These are phyloP conservation scores for Rugiboletus extremiorientalis DNA, from an alignment of 1,284 basidiomycete species.

Conservation along the genomic window DNA sequence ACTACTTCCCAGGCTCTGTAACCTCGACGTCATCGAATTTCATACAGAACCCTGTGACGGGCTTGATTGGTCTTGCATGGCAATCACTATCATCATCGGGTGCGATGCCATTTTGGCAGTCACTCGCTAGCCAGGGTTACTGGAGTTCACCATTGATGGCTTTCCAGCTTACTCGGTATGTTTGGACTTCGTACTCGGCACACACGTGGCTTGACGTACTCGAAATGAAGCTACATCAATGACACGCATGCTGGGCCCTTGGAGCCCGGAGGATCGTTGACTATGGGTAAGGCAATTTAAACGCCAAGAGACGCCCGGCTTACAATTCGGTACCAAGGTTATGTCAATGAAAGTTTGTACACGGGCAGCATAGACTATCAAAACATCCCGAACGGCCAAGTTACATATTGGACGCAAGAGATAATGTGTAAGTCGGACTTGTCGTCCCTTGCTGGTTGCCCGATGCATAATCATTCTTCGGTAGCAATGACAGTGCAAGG, in stretches of 20 bases:
- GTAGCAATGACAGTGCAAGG: conserved; percentile 46
- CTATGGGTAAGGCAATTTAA: conserved; percentile 45
- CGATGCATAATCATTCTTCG: neutral
- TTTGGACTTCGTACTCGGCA: neutral
- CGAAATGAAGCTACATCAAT: conserved; percentile 32
- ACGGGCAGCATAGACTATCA: conserved; percentile 47
- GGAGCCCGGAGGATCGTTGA: conserved; percentile 52
- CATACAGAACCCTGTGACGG: conserved; percentile 36
- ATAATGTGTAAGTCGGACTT: conserved; percentile 27
- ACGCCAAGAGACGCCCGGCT: neutral
- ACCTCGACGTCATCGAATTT: conserved; percentile 23
- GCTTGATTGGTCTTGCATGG: conserved; percentile 53
- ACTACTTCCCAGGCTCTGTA: conserved; percentile 18
- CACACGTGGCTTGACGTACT: neutral
- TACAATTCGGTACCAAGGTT: conserved; percentile 16
- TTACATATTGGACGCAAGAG: conserved; percentile 43
- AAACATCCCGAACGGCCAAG: conserved; percentile 32
- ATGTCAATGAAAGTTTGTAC: conserved; percentile 43
- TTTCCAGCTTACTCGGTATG: conserved; percentile 41
- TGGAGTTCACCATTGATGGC: conserved; percentile 42
- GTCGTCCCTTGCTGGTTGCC: neutral
- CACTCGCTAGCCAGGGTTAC: conserved; percentile 40
- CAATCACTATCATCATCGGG: conserved; percentile 41
- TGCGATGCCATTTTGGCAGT: conserved; percentile 55
- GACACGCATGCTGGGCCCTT: conserved; percentile 29